phyloP scores from a whole-genome alignment of 768 basidiomycete genomes.

The Cystoderma amianthinum region DNA sequence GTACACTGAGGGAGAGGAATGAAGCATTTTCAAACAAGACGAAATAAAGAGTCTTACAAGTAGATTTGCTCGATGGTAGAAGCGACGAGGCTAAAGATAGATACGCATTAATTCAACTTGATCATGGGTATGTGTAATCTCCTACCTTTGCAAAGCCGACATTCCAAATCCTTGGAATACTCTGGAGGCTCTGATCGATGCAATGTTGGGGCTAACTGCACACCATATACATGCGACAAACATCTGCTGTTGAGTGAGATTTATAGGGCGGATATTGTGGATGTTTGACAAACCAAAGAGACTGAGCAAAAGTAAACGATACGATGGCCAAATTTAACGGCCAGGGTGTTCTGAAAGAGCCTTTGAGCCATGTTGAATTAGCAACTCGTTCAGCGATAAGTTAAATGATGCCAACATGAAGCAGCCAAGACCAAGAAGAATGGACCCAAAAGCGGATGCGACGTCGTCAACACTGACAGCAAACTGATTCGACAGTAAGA shows the following conservation, averaged over 20 bases:
- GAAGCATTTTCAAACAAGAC: not conserved
- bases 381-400: not conserved
- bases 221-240: conserved; percentile 39
- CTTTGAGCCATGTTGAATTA: too few species aligned
- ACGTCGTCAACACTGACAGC: conserved; percentile 33
- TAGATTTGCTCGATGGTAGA: conserved; percentile 37
- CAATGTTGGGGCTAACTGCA: conserved; percentile 31
- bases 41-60: conserved; percentile 16
- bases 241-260: too few species aligned
- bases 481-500: conserved; percentile 30
- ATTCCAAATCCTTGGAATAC: conserved; percentile 41
- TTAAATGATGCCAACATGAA: conserved; percentile 24
- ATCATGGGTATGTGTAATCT: not conserved
- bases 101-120: too few species aligned
- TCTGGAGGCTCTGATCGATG: conserved; percentile 32
- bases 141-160: conserved; percentile 33
- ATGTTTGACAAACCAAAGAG: conserved; percentile 18
- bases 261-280: too few species aligned
- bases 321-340: conserved; percentile 38
- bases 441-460: conserved; percentile 32
- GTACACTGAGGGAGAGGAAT: conserved; percentile 20
- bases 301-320: conserved; percentile 36
- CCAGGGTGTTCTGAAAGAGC: conserved; percentile 29
- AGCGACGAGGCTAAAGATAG: conserved; percentile 25
- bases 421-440: conserved; percentile 31